Evolutionary conservation across 192 early-diverging fungal species (phyloP).

Genomic region (Entomortierella lignicola): DNA sequence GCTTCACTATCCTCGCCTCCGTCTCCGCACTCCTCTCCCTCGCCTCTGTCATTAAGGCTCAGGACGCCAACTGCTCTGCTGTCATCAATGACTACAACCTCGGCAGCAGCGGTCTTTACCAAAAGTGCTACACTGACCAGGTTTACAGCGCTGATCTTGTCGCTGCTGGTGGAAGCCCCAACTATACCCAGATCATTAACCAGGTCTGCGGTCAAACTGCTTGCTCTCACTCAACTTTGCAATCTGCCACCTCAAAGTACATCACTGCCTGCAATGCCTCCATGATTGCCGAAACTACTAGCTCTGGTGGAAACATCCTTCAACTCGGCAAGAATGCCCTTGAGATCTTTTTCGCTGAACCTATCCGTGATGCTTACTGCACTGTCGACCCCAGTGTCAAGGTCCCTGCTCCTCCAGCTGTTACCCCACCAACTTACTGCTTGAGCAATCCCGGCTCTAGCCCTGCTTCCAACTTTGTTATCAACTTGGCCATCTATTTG

Average conservation of each 20-base stretch:
- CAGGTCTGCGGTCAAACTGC: constrained; percentile 29
- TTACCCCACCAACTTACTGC: constrained; percentile 24
- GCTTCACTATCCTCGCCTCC: constrained; percentile 20
- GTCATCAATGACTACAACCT: constrained; percentile 29
- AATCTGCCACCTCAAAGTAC: constrained; percentile 32
- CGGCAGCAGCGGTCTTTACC: constrained; percentile 7
- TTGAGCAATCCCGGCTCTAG: background rate
- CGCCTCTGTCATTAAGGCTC: constrained; percentile 28
- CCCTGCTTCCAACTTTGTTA: constrained; percentile 25
- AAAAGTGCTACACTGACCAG: constrained; percentile 44
- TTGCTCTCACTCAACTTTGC: constrained; percentile 21
- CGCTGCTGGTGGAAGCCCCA: constrained; percentile 8
- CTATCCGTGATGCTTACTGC: constrained; percentile 33
- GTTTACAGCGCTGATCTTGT: constrained; percentile 38
- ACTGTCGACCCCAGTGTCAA: constrained; percentile 21
- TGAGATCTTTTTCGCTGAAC: constrained; percentile 39
- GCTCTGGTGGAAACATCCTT: constrained; percentile 26
- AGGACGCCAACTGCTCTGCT: constrained; percentile 36
- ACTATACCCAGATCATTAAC: constrained; percentile 32
- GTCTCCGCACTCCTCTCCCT: constrained; percentile 21
- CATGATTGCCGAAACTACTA: constrained; percentile 15
- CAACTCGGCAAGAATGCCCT: constrained; percentile 41
- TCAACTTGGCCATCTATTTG: constrained; percentile 30
- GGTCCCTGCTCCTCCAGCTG: background rate
- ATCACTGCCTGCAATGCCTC: constrained; percentile 37